Evolutionary conservation across 2,329 filamentous ascomycete genomes (phyloP), one percentile per base, ranked within the genome.

Genomic region (Stenocarpella maydis): DNA sequence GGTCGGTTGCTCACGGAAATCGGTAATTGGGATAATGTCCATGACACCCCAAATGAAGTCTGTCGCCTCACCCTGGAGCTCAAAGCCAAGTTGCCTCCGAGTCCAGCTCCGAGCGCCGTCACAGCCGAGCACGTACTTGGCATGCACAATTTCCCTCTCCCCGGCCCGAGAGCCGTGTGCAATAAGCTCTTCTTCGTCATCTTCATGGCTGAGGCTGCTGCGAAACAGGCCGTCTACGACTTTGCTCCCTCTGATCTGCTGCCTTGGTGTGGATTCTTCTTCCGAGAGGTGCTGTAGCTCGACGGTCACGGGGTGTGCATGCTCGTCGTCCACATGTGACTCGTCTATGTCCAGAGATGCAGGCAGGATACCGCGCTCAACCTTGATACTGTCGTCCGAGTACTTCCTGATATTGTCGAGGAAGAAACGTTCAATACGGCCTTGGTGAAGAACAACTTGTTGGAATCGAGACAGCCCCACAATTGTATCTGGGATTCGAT

Each of bases 71-170:
- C 76, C 76, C 21, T 73, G 68, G 21, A 77, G 67, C 49, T 73
- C 67, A 47, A 75, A 74, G 1, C 74, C 76, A 85, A 92, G 79
- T 67, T 87, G 82, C 66, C 84, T 82, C 47, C 90, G 80, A 0
- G 87, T 88, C 88, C 89, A 92, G 68, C 85, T 89, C 74, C 90
- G 89, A 0, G 91, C 90, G 0, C 91, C 91, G 72, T 92, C 91
- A 53, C 87, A 90, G 0, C 90, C 91, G 4, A 93, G 82, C 37
- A 93, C 82, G 71, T 91, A 93, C 75, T 90, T 90, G 7, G 86
- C 84, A 47, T 80, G 84, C 2, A 90, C 79, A 0, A 77, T 75
- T 73, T 87, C 85, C 60, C 77, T 75, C 74, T 72, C 71, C 74
- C 78, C 76, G 17, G 75, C 82, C 68, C 77, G 81, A 45, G 75